Evolutionary conservation across 352 stramenopile species (phyloP).

Genomic region (Globisporangium emineosum): DNA sequence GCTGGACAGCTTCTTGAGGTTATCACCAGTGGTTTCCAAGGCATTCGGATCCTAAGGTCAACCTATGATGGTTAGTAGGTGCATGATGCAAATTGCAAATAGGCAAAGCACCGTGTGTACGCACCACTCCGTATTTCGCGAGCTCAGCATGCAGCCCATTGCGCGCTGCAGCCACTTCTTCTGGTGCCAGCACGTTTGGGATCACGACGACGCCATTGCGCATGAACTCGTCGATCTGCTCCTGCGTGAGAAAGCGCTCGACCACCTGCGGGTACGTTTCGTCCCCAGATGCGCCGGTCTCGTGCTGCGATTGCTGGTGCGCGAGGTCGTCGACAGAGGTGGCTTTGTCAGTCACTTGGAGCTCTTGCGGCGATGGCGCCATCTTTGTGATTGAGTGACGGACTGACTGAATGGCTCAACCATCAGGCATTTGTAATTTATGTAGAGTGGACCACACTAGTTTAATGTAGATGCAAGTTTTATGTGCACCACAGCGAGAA

Average conservation of each 20-base stretch:
- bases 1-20: slow-evolving; percentile 82
- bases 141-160: slow-evolving; percentile 61
- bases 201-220: slow-evolving; percentile 71
- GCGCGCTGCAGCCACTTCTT: slow-evolving; percentile 56
- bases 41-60: slow-evolving; percentile 51
- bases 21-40: slow-evolving; percentile 53
- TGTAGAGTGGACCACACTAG: no score
- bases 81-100: neutral
- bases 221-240: slow-evolving; percentile 64
- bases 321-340: neutral
- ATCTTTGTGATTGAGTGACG: neutral
- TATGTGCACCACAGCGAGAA: no score
- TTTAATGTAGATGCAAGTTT: no score
- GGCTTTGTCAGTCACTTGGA: neutral
- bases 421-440: no score
- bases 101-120: slow-evolving; percentile 5
- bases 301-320: slow-evolving; percentile 12
- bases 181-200: slow-evolving; percentile 54
- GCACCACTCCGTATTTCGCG: slow-evolving; percentile 67
- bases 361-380: neutral
- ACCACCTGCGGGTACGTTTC: slow-evolving; percentile 22
- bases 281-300: slow-evolving; percentile 18
- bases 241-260: slow-evolving; percentile 35
- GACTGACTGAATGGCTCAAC: neutral
- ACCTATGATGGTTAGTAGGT: slow-evolving; percentile 2